Evolutionary conservation across 306 rosid species (phyloP), one percentile per base, ranked within the genome.

Genomic region (Trifolium fragiferum): DNA sequence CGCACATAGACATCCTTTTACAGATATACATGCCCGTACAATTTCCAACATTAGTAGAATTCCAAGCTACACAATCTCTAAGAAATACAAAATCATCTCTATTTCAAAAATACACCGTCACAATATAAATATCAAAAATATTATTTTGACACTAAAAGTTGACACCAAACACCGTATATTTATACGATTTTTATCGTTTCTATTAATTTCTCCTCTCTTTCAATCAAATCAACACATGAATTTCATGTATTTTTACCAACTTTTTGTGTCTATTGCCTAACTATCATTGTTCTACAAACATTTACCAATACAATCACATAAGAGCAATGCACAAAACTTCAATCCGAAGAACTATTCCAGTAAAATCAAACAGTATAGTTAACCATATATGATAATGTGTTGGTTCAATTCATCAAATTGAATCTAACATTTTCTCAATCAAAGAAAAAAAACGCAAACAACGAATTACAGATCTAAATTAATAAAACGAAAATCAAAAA

Each of bases 1-100:
- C 54, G 81, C 68, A 80, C 75, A 73, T 62, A 75, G 70, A 77
- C 72, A 80, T 27, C 87, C 75, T 82, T 76, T 76, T 57, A 71
- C 64, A 75, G 66, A 72, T 77, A 82, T 37, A 80, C 82, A 81
- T 46, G 79, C 73, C 78, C 83, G 76, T 68, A 76, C 53, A 81
- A 78, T 78, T 63, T 77, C 55, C 69, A 72, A 73, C 85, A 66
- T 62, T 51, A 15, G 69, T 77, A 76, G 70, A 33, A 41, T 53
- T 77, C 69, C 68, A 80, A 54, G 57, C 68, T 49, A 60, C 73
- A 75, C 38, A 77, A 74, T 44, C 65, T 38, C 60, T 20, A 40
- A 50, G 54, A 63, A 68, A 25, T 43, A 44, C 44, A 76, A 80
- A 75, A 50, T 13, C 75, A 69, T 46, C 73, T 44, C 68, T 20